These are phyloP conservation scores for Argentina anserina DNA, from an alignment of 306 rosid genomes.

Conservation along the genomic window DNA sequence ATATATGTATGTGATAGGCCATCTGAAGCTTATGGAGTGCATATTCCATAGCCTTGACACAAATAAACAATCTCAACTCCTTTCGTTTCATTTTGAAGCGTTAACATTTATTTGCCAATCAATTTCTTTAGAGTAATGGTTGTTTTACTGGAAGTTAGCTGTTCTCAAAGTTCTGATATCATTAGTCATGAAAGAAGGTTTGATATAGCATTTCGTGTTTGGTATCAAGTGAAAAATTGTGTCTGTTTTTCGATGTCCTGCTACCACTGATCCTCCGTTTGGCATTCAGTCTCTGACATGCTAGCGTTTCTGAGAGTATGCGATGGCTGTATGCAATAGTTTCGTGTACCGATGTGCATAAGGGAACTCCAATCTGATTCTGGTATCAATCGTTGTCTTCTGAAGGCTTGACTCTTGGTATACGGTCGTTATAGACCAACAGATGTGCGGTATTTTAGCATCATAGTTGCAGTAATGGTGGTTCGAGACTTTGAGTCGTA, in stretches of 20 bases:
- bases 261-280: neutral
- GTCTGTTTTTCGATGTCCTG: neutral
- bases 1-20: neutral
- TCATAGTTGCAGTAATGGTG: slow-evolving; percentile 1
- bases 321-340: neutral
- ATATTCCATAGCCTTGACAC: neutral
- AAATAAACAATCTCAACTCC: neutral
- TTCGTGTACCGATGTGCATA: neutral
- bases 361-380: neutral
- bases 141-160: neutral
- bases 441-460: neutral
- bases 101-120: neutral
- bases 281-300: neutral
- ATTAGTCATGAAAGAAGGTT: neutral
- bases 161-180: neutral
- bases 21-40: neutral
- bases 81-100: neutral
- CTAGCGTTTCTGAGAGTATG: neutral
- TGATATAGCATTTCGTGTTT: neutral
- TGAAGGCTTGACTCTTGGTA: too few relatives aligned
- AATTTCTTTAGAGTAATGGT: neutral
- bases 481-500: neutral
- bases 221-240: neutral
- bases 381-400: neutral
- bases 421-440: neutral